Percentiles rank a stretch among this genome's conserved stretches.
Evolutionary conservation across 2,329 filamentous ascomycete species (phyloP).

Genomic region (Alternaria angustiovoidea): DNA sequence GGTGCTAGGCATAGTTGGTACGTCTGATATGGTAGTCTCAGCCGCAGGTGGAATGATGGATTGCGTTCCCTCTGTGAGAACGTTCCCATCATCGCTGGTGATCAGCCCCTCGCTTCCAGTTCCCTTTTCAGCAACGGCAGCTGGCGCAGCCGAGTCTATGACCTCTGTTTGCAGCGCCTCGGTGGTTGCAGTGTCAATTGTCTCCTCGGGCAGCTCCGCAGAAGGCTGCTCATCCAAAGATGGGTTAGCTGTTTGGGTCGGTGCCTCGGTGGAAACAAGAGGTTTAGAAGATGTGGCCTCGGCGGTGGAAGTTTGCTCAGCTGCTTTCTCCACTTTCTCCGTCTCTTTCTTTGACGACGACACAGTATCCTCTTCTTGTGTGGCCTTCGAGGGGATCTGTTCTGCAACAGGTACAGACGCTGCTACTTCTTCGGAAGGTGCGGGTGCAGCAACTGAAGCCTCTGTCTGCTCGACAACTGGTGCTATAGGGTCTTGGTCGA

Average conservation of each 20-base stretch:
- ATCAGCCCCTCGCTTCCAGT: neutral
- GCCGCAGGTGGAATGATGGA: neutral
- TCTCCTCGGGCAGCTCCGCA: neutral
- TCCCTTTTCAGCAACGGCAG: neutral
- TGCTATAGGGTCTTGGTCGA: neutral
- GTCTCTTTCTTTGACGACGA: slow-evolving; percentile 31
- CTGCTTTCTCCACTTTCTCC: slow-evolving; percentile 35
- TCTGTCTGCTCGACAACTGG: neutral
- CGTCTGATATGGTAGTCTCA: neutral
- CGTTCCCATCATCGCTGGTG: neutral
- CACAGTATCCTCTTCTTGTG: slow-evolving; percentile 15
- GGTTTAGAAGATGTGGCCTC: slow-evolving; percentile 11
- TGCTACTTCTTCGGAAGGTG: neutral
- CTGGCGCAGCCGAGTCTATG: neutral
- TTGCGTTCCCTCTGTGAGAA: neutral
- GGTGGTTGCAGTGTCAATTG: neutral
- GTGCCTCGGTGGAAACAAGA: neutral
- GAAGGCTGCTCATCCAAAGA: neutral
- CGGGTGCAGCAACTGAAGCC: neutral
- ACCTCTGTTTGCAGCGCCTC: neutral
- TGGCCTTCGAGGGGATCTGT: neutral
- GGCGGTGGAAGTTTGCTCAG: slow-evolving; percentile 19
- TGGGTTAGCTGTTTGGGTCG: neutral
- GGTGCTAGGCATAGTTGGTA: neutral
- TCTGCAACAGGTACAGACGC: neutral